Base-by-base conservation (phyloP, 805 yeast genomes). In the Tetrapisispora namnaoensis region DNA sequence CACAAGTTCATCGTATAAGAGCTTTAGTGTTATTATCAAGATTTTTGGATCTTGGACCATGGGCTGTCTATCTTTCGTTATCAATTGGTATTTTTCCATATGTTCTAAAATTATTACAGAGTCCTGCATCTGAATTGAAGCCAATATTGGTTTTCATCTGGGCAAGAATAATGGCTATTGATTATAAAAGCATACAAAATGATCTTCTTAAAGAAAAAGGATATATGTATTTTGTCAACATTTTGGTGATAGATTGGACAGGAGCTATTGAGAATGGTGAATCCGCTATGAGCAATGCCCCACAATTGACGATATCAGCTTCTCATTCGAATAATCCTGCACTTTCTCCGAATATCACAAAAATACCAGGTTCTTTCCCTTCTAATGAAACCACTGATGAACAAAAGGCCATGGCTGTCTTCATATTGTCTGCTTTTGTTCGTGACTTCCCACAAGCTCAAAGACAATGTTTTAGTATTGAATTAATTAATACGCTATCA, bases 91-190 rank as follows among this genome's bases (percentile, higher is more conserved):
- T 93, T 30, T 93, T 91, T 66, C 98, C 98, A 0, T 93, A 93
- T 61, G 95, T 93, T 32, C 71, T 91, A 48, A 88, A 90, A 58
- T 73, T 93, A 21, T 69, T 93, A 34, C 98, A 91, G 62, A 83
- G 95, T 51, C 98, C 98, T 0, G 96, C 98, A 0, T 95, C 87
- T 27, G 98, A 93, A 60, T 72, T 93, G 51, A 89, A 89, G 59
- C 98, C 98, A 0, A 95, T 91, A 3, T 69, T 93, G 49, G 93
- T 93, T 1, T 93, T 91, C 59, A 93, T 93, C 48, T 93, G 99
- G 99, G 96, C 98, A 0, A 75, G 98, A 55, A 88, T 93, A 21
- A 88, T 93, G 93, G 90, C 97, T 2, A 95, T 93, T 22, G 98
- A 91, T 66, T 83, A 85, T 63, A 77, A 79, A 54, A 83, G 85